Conservation (phyloP, 345 rosid species). For the Camelina sativa region DNA sequence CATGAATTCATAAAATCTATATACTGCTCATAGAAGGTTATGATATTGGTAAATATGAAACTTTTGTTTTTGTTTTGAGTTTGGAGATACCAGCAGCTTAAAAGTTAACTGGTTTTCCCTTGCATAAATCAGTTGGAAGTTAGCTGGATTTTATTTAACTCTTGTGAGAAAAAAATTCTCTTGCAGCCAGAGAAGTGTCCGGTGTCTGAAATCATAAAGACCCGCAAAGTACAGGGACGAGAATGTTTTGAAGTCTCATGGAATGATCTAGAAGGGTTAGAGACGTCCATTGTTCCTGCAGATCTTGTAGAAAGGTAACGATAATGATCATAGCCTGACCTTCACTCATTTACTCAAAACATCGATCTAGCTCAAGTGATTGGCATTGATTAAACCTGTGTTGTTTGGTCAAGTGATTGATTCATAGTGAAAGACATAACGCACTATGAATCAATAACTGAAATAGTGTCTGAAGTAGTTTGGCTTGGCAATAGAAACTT, state of each 20-base stretch:
- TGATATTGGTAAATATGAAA: conserved; percentile 6
- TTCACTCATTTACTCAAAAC: not conserved
- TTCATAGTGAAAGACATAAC: not conserved
- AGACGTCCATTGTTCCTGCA: conserved; percentile 71
- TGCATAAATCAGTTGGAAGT: not conserved
- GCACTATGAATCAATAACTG: not conserved
- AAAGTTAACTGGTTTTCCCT: not conserved
- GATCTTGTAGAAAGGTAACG: conserved; percentile 79
- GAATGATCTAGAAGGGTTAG: conserved; percentile 67
- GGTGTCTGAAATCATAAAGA: conserved; percentile 71
- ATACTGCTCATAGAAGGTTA: not conserved
- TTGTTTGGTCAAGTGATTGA: not conserved
- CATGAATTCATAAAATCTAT: not conserved
- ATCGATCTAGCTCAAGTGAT: not conserved
- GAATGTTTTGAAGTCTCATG: conserved; percentile 83
- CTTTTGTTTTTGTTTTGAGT: not conserved
- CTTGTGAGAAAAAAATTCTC: not conserved
- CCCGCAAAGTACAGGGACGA: conserved; percentile 67
- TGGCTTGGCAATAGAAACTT: conserved; percentile 7
- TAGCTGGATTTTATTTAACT: not conserved
- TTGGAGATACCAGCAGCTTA: conserved; percentile 8
- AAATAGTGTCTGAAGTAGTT: not conserved
- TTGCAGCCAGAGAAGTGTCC: conserved; percentile 61
- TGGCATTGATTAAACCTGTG: conserved; percentile 13
- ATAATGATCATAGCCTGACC: not conserved